These are phyloP conservation scores for Pythium vanterpoolii DNA, from an alignment of 352 stramenopile genomes.

Conservation along the genomic window DNA sequence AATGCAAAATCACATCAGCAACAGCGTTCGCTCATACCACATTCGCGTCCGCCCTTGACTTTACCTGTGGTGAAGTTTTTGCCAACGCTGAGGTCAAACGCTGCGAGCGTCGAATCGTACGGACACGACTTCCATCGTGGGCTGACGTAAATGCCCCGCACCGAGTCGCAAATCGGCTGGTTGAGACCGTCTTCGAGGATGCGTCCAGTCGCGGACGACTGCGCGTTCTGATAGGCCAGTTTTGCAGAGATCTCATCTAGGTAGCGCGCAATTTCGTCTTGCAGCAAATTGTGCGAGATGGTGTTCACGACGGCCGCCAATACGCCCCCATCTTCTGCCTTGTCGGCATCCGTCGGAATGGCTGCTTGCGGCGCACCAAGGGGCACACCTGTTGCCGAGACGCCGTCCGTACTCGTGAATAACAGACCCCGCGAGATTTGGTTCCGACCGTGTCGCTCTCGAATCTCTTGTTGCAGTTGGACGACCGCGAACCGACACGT, in stretches of 20 bases:
- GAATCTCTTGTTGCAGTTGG: conserved; percentile 81
- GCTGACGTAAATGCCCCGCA: conserved; percentile 72
- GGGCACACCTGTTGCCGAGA: conserved; percentile 23
- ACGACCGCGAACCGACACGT: conserved; percentile 68
- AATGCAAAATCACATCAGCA: neutral
- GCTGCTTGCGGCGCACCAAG: conserved; percentile 4
- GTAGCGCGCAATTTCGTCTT: conserved; percentile 67
- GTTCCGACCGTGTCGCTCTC: conserved; percentile 66
- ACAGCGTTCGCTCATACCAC: neutral
- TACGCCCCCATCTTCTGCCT: conserved; percentile 40
- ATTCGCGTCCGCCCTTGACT: neutral
- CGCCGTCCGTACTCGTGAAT: conserved; percentile 36
- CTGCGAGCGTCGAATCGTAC: conserved; percentile 70
- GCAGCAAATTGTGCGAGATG: conserved; percentile 76
- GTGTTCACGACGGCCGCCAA: conserved; percentile 59
- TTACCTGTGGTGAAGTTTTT: conserved; percentile 79
- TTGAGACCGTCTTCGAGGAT: conserved; percentile 74
- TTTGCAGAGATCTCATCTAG: conserved; percentile 65
- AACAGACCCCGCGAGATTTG: conserved; percentile 62
- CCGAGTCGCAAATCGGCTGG: conserved; percentile 82
- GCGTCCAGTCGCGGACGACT: conserved; percentile 50
- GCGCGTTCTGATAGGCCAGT: conserved; percentile 57
- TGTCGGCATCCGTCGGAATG: conserved; percentile 29
- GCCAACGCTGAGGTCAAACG: conserved; percentile 78
- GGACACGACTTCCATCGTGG: conserved; percentile 80